Base-by-base conservation (phyloP, 78 protist species). In the Dictyostelium discoideum region DNA sequence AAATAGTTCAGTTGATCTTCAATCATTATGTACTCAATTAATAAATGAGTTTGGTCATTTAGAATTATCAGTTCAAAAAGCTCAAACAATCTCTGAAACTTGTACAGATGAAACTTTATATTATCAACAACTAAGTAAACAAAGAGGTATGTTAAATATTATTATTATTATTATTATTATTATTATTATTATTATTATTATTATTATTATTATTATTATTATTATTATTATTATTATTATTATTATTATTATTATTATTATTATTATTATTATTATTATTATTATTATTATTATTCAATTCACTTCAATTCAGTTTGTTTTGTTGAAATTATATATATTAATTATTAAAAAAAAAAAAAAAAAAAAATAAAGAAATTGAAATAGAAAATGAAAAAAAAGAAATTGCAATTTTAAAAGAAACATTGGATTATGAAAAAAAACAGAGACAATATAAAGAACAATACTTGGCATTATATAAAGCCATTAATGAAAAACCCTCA, bases 361-460 rank as follows among this genome's bases (percentile, higher is more conserved):
- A 60, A 60, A 20, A 60, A 60, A 20, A 60, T 20, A 14, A 60
- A 20, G 74, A 54, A 37, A 60, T 84, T 24, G 95, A 90, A 26
- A 90, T 90, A 48, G 95, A 90, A 82, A 80, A 73, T 80, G 95
- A 81, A 80, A 90, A 90, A 69, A 69, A 80, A 65, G 95, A 90
- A 54, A 80, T 90, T 16, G 48, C 39, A 44, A 50, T 67, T 22
- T 46, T 90, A 32, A 90, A 90, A 72, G 88, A 80, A 54, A 60
- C 65, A 46, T 73, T 90, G n/a, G 77, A 79, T 39, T 54, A 82
- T 54, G 95, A 90, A 48, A 90, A 90, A 84, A 90, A 67, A 39
- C 95, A 90, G 22, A 81, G 95, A 69, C 95, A 90, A 39, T 90
- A 90, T 54, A 90, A 90, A 72, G 95, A 90, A 50, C 95, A 90